Evolutionary conservation across 1,284 basidiomycete species (phyloP).

Genomic region (Irpex sp.): DNA sequence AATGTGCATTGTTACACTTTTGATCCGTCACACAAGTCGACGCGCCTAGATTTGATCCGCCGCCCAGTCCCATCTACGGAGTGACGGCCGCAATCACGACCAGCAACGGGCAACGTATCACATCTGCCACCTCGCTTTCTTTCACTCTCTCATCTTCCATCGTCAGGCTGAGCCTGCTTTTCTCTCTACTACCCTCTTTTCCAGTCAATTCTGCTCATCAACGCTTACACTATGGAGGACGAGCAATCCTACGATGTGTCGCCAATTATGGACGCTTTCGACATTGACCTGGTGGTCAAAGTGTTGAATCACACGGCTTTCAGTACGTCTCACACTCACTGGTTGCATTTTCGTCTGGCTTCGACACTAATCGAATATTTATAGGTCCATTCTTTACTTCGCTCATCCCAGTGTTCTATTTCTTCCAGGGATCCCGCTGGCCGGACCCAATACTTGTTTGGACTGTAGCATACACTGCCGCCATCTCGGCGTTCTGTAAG

Average conservation of each 20-base stretch:
- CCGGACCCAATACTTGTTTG: conserved; percentile 48
- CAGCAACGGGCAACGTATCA: neutral
- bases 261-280: conserved; percentile 59
- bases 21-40: too few species aligned
- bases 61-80: neutral
- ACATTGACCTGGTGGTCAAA: conserved; percentile 73
- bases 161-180: conserved; percentile 11
- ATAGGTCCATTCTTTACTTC: conserved; percentile 79
- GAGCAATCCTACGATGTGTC: conserved; percentile 19
- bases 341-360: conserved; percentile 6
- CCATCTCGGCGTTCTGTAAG: conserved; percentile 66
- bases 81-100: neutral
- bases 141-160: conserved; percentile 1
- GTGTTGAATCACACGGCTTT: conserved; percentile 74
- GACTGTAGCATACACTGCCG: conserved; percentile 50
- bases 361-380: neutral
- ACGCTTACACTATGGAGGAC: conserved; percentile 9
- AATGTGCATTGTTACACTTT: too few species aligned
- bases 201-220: too few species aligned
- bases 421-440: conserved; percentile 60
- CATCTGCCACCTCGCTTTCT: conserved; percentile 2
- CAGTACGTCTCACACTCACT: conserved; percentile 44
- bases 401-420: conserved; percentile 72
- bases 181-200: neutral
- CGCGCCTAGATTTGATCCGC: too few species aligned